Percentiles rank a stretch among this genome's conserved stretches.
These are phyloP conservation scores for Macrocybe gigantea DNA, from an alignment of 768 basidiomycete species.

Conservation along the genomic window DNA sequence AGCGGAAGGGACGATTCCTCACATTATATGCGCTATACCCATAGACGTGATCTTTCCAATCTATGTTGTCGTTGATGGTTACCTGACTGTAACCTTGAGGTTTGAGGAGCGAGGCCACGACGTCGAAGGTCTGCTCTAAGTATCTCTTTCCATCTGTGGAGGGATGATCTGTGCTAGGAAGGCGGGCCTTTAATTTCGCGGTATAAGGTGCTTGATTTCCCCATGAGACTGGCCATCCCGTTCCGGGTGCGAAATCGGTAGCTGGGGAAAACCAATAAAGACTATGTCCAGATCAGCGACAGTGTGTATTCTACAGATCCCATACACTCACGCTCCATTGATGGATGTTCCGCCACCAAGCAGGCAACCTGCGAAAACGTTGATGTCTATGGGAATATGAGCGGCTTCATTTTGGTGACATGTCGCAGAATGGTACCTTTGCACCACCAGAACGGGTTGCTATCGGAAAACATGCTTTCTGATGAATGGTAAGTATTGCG, in stretches of 20 bases:
- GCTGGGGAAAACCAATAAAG: constrained; percentile 52
- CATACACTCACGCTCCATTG: constrained; percentile 49
- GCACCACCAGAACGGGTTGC: constrained; percentile 59
- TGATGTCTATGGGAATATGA: constrained; percentile 31
- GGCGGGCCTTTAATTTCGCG: constrained; percentile 37
- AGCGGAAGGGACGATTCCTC: constrained; percentile 5
- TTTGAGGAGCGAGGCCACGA: constrained; percentile 38
- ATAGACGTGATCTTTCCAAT: constrained; percentile 53
- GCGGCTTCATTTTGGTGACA: too few relatives aligned
- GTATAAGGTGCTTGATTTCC: constrained; percentile 46
- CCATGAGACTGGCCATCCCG: constrained; percentile 56
- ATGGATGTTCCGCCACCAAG: constrained; percentile 59
- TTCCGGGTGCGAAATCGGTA: constrained; percentile 40
- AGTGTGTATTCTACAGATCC: not conserved
- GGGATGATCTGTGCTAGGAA: constrained; percentile 53
- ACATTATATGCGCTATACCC: constrained; percentile 47
- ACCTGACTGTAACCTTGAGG: constrained; percentile 44
- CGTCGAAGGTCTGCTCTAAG: constrained; percentile 42
- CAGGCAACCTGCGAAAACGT: constrained; percentile 58
- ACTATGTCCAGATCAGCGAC: constrained; percentile 12
- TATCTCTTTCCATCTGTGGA: constrained; percentile 58
- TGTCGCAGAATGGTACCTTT: constrained; percentile 18
- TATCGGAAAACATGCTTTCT: constrained; percentile 60
- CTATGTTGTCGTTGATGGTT: constrained; percentile 51
- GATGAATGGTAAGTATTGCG: not conserved